Conservation (phyloP, 2,329 filamentous ascomycete genomes). For the Phialophora verrucosa region DNA sequence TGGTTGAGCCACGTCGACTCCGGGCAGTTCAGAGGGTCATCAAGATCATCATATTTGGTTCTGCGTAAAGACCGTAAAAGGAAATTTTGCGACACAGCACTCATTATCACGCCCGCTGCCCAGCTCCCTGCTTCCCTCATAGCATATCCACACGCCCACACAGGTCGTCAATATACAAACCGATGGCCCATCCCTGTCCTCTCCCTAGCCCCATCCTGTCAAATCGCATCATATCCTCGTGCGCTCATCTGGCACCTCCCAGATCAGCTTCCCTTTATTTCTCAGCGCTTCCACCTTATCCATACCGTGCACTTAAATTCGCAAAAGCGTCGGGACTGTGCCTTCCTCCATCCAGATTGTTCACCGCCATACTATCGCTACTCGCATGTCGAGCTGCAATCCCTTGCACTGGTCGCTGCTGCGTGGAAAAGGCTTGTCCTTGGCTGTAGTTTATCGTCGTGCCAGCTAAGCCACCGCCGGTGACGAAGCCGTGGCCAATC, state of each 20-base stretch:
- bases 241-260: background rate
- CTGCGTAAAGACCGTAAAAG: background rate
- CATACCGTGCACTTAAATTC: constrained; percentile 54
- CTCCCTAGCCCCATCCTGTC: background rate
- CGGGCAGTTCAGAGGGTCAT: constrained; percentile 1
- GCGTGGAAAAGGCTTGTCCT: background rate
- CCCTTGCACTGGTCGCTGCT: constrained; percentile 20
- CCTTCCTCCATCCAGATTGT: constrained; percentile 53
- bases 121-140: background rate
- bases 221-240: constrained; percentile 2
- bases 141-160: background rate
- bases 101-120: background rate
- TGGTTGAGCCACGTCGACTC: background rate
- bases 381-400: constrained; percentile 44
- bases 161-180: background rate
- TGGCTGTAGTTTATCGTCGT: background rate
- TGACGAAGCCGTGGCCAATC: constrained; percentile 3
- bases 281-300: background rate
- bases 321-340: constrained; percentile 60
- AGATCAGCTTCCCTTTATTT: background rate
- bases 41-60: background rate
- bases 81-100: background rate
- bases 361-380: constrained; percentile 57
- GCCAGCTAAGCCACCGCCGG: background rate
- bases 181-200: background rate